A percentile compares a stretch with the other conserved stretches of the same genome.
phyloP scores from a whole-genome alignment of 805 yeast species.

The Sungouiozyma intestinalis region DNA sequence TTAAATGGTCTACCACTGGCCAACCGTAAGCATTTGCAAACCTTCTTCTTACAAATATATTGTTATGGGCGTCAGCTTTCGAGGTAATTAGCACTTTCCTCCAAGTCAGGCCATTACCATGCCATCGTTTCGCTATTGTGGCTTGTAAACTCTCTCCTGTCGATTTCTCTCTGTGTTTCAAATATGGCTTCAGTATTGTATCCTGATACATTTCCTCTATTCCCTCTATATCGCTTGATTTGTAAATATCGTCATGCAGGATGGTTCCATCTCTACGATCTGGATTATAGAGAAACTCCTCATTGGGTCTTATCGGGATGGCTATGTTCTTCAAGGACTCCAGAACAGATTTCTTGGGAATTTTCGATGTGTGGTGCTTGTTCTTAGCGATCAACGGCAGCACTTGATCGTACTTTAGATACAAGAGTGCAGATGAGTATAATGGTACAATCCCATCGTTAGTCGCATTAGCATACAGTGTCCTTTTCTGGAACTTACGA shows the following conservation, averaged over 20 bases:
- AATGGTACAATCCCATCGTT: constrained; percentile 80
- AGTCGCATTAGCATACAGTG: constrained; percentile 62
- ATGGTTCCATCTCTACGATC: constrained; percentile 41
- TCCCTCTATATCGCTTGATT: constrained; percentile 29
- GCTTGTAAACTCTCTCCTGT: constrained; percentile 70
- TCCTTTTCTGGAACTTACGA: constrained; percentile 48
- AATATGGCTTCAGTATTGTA: constrained; percentile 13
- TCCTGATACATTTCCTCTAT: constrained; percentile 12
- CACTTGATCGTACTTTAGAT: constrained; percentile 51
- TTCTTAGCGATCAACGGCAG: constrained; percentile 14
- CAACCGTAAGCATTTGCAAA: constrained; percentile 85
- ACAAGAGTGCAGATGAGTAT: constrained; percentile 59
- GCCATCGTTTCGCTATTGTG: constrained; percentile 83
- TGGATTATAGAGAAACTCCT: constrained; percentile 49
- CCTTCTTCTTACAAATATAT: constrained; percentile 75
- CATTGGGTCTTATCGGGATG: constrained; percentile 52
- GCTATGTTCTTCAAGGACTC: constrained; percentile 52
- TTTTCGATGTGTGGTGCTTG: constrained; percentile 1
- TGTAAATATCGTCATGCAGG: constrained; percentile 53
- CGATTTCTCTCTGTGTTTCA: constrained; percentile 33
- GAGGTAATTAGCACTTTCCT: constrained; percentile 78
- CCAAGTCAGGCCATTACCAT: constrained; percentile 65
- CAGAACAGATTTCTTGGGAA: constrained; percentile 44
- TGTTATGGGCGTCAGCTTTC: constrained; percentile 91
- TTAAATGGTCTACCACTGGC: constrained; percentile 61